These are phyloP conservation scores for Starmerella riodocensis DNA, from an alignment of 805 yeast genomes.

Conservation along the genomic window DNA sequence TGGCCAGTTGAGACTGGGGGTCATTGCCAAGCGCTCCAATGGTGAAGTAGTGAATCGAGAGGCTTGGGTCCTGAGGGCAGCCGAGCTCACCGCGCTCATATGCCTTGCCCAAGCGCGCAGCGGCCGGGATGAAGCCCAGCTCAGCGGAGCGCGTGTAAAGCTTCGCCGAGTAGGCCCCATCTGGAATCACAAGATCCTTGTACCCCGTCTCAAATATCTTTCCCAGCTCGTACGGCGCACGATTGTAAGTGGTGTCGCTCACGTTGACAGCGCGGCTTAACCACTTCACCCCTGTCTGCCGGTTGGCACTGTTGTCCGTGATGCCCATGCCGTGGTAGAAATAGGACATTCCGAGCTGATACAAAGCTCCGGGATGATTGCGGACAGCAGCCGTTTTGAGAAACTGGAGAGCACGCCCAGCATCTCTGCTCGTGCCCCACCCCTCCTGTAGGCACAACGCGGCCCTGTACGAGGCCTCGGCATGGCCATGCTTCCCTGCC, in stretches of 20 bases:
- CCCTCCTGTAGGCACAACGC: constrained; percentile 91
- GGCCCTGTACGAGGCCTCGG: constrained; percentile 82
- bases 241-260: constrained; percentile 72
- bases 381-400: constrained; percentile 76
- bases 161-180: constrained; percentile 70
- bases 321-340: constrained; percentile 79
- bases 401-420: constrained; percentile 72
- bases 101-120: constrained; percentile 63
- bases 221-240: constrained; percentile 91
- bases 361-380: constrained; percentile 95
- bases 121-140: constrained; percentile 69
- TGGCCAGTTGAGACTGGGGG: constrained; percentile 75
- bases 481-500: constrained; percentile 89
- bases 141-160: constrained; percentile 80
- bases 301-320: constrained; percentile 46
- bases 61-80: constrained; percentile 64
- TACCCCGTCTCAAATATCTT: constrained; percentile 74
- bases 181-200: constrained; percentile 74
- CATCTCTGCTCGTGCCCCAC: constrained; percentile 78
- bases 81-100: constrained; percentile 63
- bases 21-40: constrained; percentile 84
- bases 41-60: constrained; percentile 85
- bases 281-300: constrained; percentile 88
- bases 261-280: constrained; percentile 69
- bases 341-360: constrained; percentile 75